Base-by-base conservation (phyloP, 805 yeast genomes). In the Spencermartinsiella europaea region DNA sequence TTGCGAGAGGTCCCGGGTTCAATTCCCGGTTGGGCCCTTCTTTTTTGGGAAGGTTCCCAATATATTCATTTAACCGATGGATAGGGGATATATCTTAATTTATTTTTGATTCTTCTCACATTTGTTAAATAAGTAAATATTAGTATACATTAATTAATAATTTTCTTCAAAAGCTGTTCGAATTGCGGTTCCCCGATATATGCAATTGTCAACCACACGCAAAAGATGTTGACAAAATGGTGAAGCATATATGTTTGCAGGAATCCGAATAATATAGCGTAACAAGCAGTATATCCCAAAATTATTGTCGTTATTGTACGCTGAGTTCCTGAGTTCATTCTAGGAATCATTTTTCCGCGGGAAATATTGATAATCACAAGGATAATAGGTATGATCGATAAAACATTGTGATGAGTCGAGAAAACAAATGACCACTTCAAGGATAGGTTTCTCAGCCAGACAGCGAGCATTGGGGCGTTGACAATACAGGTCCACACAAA, bases 231-330 rank as follows among this genome's bases (percentile, higher is more conserved):
- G 44, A 83, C 74, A 38, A 88, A 63, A 59, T 85, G 85, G 57
- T 88, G 95, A 38, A 89, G 66, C 84, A 90, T 85, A 64, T 77
- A 90, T 8, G 93, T 72, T 58, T 86, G 86, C 56, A 89, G 74
- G 2, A 83, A 71, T 2, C 96, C 96, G 62, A 79, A 86, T 14
- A 88, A 56, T 42, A 84, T 62, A 38, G 83, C 67, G 64, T 85
- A 89, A 33, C 76, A 57, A 1, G 79, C 72, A 50, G 78, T 67
- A 61, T 83, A 85, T 0, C 60, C 58, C 39, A 83, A 54, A 3
- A 80, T 53, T 2, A 64, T 50, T 8, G 62, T 57, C 1, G 76
- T 69, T 33, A 47, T 34, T 4, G 34, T 19, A 22, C 37, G 45
- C 34, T 46, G 50, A 15, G 42, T 15, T 14, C 39, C 35, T 3